A percentile compares a stretch with the other conserved stretches of the same genome.
phyloP scores from a whole-genome alignment of 768 basidiomycete genomes.

The Suillus plorans region DNA sequence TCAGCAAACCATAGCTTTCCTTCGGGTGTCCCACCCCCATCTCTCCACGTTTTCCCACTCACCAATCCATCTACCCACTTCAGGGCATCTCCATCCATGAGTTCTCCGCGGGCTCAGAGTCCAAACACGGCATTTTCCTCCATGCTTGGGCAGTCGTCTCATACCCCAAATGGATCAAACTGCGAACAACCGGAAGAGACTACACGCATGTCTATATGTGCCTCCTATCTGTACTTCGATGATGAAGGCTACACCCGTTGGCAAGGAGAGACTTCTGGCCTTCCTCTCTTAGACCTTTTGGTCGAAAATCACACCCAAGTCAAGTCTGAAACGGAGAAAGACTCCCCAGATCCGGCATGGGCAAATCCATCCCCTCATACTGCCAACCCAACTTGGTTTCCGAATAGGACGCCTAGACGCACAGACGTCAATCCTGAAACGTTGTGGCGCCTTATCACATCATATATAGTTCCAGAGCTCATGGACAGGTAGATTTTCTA shows the following conservation, averaged over 20 bases:
- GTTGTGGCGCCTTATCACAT: constrained; percentile 84
- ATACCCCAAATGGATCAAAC: constrained; percentile 20
- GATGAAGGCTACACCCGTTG: constrained; percentile 86
- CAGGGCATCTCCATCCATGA: constrained; percentile 42
- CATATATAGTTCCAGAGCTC: constrained; percentile 81
- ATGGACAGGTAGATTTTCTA: constrained; percentile 79
- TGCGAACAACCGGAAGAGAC: constrained; percentile 55
- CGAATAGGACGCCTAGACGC: constrained; percentile 70
- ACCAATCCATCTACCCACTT: constrained; percentile 83
- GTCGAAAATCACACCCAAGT: constrained; percentile 63
- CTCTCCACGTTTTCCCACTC: constrained; percentile 74
- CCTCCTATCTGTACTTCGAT: constrained; percentile 84
- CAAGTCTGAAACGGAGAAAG: constrained; percentile 33
- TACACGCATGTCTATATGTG: constrained; percentile 63
- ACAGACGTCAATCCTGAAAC: constrained; percentile 85
- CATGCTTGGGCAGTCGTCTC: constrained; percentile 37
- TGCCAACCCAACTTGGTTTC: constrained; percentile 70
- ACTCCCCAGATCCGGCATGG: constrained; percentile 26
- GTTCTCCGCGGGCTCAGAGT: constrained; percentile 46
- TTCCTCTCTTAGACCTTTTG: constrained; percentile 83
- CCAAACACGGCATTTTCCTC: constrained; percentile 42
- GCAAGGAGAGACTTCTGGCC: constrained; percentile 92
- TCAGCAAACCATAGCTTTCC: constrained; percentile 41
- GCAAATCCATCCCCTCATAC: constrained; percentile 33
- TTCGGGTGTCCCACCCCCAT: constrained; percentile 74